Evolutionary conservation across 2,329 filamentous ascomycete species (phyloP), one percentile per base, ranked within the genome.

Genomic region (Epichloe brachyelytri): DNA sequence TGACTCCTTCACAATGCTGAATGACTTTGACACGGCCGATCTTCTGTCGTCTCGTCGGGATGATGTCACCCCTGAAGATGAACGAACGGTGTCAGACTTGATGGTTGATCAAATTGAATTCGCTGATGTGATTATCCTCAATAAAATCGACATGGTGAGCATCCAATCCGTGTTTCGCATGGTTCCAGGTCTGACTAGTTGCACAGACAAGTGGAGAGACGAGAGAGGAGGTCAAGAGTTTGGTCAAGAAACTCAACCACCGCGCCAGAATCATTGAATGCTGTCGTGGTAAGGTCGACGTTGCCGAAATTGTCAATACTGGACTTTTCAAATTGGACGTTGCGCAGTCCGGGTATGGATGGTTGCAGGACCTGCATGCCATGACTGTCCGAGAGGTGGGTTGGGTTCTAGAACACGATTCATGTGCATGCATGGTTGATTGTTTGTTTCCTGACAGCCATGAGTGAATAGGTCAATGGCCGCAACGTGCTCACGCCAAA

Each of bases 71-170:
- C 63, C 78, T 0, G 84, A 88, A 56, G 85, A 88, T 53, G 83
- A 88, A 56, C 71, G 84, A 0, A 87, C 82, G 0, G 83, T 88
- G 2, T 86, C 83, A 0, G 83, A 88, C 56, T 72, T 88, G 0
- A 85, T 87, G 75, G 82, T 86, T 0, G 84, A 88, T 57, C 84
- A 88, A 59, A 85, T 88, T 53, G 85, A 88, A 64, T 88, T 88
- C 57, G 83, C 84, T 0, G 83, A 88, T 56, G 82, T 87, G 6
- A 74, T 88, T 14, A 73, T 87, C 3, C 66, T 87, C 19, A 88
- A 88, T 66, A 88, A 88, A 63, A 70, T 77, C 5, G 82, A 86
- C 54, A 77, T 80, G 53, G 79, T 85, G 14, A 19, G 60, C 45
- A n/a, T 12, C 33, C 7, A 17, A 10, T 40, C 6, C 15, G 5